phyloP scores from a whole-genome alignment of 768 basidiomycete species.

The Tremella mesenterica region DNA sequence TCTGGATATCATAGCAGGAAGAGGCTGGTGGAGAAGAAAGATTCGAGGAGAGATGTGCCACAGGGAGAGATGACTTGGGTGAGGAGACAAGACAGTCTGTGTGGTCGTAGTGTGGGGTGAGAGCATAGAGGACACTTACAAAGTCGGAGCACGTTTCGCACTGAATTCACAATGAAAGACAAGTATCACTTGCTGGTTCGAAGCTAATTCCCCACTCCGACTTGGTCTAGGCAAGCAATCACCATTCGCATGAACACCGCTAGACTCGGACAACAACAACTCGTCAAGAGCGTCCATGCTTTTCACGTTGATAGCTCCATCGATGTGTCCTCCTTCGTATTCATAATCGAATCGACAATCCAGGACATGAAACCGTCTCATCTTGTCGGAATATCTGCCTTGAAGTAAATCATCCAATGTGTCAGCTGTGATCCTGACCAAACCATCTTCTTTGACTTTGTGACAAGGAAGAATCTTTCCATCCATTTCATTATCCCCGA shows the following conservation, averaged over 20 bases:
- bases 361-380: conserved; percentile 68
- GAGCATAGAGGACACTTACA: conserved; percentile 53
- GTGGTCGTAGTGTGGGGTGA: too few relatives aligned
- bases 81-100: too few relatives aligned
- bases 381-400: conserved; percentile 59
- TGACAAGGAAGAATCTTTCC: conserved; percentile 93
- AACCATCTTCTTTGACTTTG: conserved; percentile 83
- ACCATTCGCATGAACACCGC: conserved; percentile 44
- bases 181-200: conserved; percentile 65
- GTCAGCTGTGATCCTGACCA: conserved; percentile 74
- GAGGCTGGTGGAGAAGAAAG: background rate
- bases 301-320: conserved; percentile 84
- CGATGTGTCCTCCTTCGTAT: conserved; percentile 84
- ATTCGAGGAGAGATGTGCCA: too few relatives aligned
- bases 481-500: conserved; percentile 83
- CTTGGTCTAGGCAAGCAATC: conserved; percentile 42
- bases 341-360: conserved; percentile 99
- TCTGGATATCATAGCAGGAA: background rate
- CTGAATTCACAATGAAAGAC: conserved; percentile 99
- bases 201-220: conserved; percentile 57
- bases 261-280: conserved; percentile 53
- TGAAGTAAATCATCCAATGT: conserved; percentile 72
- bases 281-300: conserved; percentile 70
- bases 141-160: conserved; percentile 87
- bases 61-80: too few relatives aligned